phyloP scores from a whole-genome alignment of 352 stramenopile genomes.

The Phytophthora chlamydospora region DNA sequence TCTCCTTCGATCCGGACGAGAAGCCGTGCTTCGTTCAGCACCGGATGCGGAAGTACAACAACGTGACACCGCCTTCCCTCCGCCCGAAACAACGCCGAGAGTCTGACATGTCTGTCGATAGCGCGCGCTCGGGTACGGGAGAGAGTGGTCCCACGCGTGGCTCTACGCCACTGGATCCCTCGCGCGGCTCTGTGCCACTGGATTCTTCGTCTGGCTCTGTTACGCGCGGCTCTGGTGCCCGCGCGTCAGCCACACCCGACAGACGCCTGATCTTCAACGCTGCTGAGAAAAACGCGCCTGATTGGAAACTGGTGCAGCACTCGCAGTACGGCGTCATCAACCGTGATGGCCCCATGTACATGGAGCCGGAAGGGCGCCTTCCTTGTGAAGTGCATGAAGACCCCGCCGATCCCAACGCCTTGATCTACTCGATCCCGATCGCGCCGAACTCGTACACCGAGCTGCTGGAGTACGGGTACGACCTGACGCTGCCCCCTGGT shows the following conservation, averaged over 20 bases:
- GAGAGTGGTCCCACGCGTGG: not conserved
- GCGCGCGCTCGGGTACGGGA: not conserved
- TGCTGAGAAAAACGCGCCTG: not conserved
- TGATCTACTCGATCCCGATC: not conserved
- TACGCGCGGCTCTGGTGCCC: too few species aligned
- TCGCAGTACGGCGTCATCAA: slow-evolving; percentile 1
- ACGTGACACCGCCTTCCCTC: not conserved
- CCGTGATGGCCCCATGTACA: not conserved
- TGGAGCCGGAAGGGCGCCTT: not conserved
- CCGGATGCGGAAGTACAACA: not conserved
- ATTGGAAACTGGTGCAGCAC: slow-evolving; percentile 3
- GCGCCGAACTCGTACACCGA: not conserved
- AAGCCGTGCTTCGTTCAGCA: slow-evolving; percentile 14
- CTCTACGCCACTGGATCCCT: not conserved
- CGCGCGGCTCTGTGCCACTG: not conserved
- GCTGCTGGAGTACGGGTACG: not conserved
- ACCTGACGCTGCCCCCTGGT: not conserved
- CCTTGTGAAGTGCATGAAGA: slow-evolving; percentile 1
- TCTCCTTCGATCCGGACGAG: not conserved
- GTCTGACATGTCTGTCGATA: not conserved
- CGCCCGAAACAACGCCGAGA: not conserved
- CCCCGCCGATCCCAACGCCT: not conserved
- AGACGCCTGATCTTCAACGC: not conserved
- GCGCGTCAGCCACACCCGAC: not conserved
- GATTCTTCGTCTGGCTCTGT: not conserved